Conservation (phyloP, 1,139 yeast species). For the Debaryomycetaceae sp. region DNA sequence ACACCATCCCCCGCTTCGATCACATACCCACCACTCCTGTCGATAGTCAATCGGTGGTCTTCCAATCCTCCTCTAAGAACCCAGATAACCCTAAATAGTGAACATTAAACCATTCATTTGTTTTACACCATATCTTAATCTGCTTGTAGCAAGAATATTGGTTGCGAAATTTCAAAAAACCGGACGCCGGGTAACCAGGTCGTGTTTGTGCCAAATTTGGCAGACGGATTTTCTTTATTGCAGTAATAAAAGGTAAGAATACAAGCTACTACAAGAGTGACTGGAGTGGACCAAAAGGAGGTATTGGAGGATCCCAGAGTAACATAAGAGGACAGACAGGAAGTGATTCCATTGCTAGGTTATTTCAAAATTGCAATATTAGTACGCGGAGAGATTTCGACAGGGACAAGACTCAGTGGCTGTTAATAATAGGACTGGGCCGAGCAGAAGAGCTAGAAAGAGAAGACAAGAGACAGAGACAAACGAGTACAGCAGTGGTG, state of each 20-base stretch:
- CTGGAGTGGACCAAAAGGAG: background rate
- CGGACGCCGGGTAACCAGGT: constrained; percentile 4
- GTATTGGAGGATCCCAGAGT: background rate
- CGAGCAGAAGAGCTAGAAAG: background rate
- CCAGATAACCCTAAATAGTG: background rate
- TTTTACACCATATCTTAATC: no score
- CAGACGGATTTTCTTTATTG: constrained; percentile 7
- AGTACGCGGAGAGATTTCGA: background rate
- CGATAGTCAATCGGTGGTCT: background rate
- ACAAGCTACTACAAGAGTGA: background rate
- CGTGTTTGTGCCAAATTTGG: constrained; percentile 4
- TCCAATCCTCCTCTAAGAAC: background rate
- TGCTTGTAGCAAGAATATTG: background rate
- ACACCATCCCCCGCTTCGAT: background rate
- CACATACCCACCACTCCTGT: background rate
- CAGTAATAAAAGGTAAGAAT: constrained; percentile 2
- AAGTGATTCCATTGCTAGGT: background rate
- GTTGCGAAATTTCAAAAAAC: constrained; percentile 2
- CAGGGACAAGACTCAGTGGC: background rate
- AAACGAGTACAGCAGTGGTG: background rate
- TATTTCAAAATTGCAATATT: background rate
- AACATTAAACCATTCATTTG: no score
- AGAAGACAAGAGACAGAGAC: background rate
- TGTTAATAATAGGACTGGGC: background rate
- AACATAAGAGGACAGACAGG: background rate